Conservation (phyloP, 23 red algal genomes). For the Gracilaria caudata region DNA sequence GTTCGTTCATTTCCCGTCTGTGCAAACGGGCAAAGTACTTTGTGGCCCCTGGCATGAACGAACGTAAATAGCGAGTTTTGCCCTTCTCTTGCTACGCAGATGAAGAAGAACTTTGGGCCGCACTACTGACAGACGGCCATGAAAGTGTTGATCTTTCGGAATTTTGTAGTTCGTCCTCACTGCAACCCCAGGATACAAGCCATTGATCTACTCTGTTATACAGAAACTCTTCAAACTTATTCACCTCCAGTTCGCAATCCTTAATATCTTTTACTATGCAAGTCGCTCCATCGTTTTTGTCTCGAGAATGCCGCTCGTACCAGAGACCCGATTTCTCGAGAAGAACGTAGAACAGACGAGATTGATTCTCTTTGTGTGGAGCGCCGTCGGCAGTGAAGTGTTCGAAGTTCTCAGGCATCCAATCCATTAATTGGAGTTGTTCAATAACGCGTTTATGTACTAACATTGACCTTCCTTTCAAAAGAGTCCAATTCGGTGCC, state of each 20-base stretch:
- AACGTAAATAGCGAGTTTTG: not conserved
- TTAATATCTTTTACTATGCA: not conserved
- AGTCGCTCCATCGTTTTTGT: not conserved
- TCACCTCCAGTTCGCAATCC: not conserved
- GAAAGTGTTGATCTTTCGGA: not conserved
- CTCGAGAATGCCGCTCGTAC: not conserved
- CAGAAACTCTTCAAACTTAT: not conserved
- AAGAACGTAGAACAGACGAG: not conserved
- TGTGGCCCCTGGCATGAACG: not conserved
- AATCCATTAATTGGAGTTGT: not conserved
- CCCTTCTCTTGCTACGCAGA: not conserved
- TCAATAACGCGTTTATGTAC: not conserved
- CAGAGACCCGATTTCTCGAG: not conserved
- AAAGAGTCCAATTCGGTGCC: not conserved
- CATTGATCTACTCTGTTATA: not conserved
- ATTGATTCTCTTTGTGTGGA: not conserved
- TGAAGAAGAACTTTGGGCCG: not conserved
- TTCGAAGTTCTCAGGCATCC: conserved; percentile 9
- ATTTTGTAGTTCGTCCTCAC: not conserved
- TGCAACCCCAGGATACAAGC: not conserved
- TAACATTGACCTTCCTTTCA: not conserved
- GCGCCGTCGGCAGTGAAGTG: not conserved
- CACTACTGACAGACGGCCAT: not conserved
- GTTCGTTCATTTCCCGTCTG: not conserved
- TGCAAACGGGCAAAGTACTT: not conserved